Evolutionary conservation across 2,329 filamentous ascomycete species (phyloP).

Genomic region (Lasiodiplodia gonubiensis): DNA sequence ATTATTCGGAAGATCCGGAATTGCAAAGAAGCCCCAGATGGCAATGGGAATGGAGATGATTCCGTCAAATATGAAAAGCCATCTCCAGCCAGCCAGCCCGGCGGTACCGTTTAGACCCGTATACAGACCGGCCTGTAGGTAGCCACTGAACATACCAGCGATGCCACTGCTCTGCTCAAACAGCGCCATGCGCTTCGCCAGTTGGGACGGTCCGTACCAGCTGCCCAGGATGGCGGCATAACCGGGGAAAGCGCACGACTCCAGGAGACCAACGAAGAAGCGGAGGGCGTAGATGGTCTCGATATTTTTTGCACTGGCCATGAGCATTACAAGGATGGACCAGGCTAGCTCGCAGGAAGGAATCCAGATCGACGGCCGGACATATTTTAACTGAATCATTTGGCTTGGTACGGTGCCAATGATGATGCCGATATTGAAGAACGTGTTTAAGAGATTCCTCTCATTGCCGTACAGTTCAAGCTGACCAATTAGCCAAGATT

Average conservation of each 20-base stretch:
- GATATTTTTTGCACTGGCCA: slow-evolving; percentile 25
- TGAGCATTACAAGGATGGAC: slow-evolving; percentile 27
- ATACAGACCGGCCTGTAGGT: slow-evolving; percentile 44
- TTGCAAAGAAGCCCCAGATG: slow-evolving; percentile 38
- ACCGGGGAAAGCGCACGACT: slow-evolving; percentile 43
- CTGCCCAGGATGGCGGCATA: slow-evolving; percentile 44
- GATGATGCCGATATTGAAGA: slow-evolving; percentile 28
- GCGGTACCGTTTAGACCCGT: slow-evolving; percentile 34
- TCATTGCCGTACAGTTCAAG: slow-evolving; percentile 25
- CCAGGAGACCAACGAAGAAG: slow-evolving; percentile 45
- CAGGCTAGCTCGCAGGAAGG: slow-evolving; percentile 25
- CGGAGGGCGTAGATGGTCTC: slow-evolving; percentile 39
- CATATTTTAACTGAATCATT: slow-evolving; percentile 26
- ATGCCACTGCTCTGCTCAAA: slow-evolving; percentile 39
- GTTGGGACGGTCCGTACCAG: slow-evolving; percentile 40
- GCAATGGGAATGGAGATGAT: slow-evolving; percentile 41
- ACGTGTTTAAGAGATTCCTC: slow-evolving; percentile 17
- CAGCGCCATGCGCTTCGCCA: slow-evolving; percentile 40
- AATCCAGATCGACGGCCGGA: slow-evolving; percentile 26
- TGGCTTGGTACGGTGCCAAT: slow-evolving; percentile 24
- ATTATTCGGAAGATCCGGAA: slow-evolving; percentile 39
- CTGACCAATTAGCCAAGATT: neutral
- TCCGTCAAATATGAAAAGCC: slow-evolving; percentile 41
- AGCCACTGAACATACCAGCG: slow-evolving; percentile 41
- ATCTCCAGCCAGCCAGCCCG: slow-evolving; percentile 39